A percentile compares a stretch with the other conserved stretches of the same genome.
Conservation (phyloP, 2,329 filamentous ascomycete species). For the Tympanopsis confertula region DNA sequence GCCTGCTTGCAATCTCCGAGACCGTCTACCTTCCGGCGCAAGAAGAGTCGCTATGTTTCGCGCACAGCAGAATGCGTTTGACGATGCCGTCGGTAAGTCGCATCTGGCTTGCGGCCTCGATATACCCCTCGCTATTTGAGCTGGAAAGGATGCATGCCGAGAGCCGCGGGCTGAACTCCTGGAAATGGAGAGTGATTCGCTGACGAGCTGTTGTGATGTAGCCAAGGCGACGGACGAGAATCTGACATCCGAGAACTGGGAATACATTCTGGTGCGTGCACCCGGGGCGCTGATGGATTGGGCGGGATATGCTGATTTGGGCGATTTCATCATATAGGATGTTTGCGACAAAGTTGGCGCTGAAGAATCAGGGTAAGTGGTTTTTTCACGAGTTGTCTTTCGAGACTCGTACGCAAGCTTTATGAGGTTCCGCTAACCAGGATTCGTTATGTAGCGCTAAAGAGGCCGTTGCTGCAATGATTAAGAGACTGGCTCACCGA, state of each 20-base stretch:
- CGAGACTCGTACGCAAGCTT: too few relatives aligned
- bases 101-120: neutral
- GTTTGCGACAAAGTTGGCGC: conserved; percentile 35
- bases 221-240: conserved; percentile 91
- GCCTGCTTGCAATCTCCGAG: too few relatives aligned
- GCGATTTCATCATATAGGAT: too few relatives aligned
- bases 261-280: conserved; percentile 49
- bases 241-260: conserved; percentile 71
- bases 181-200: conserved; percentile 7
- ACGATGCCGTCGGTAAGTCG: conserved; percentile 37
- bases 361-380: conserved; percentile 42
- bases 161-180: conserved; percentile 6
- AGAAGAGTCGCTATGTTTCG: conserved; percentile 52
- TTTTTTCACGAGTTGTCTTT: too few relatives aligned
- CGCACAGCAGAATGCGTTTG: conserved; percentile 52
- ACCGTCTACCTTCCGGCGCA: too few relatives aligned
- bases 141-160: conserved; percentile 1
- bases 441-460: too few relatives aligned
- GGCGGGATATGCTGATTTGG: too few relatives aligned
- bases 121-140: neutral
- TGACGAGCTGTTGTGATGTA: conserved; percentile 12
- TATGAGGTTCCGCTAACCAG: too few relatives aligned
- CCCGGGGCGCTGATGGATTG: too few relatives aligned
- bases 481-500: conserved; percentile 81
- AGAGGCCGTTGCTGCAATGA: conserved; percentile 79